Evolutionary conservation across 257 asterid genomes (phyloP).

Genomic region (Solanum chiquidenum): DNA sequence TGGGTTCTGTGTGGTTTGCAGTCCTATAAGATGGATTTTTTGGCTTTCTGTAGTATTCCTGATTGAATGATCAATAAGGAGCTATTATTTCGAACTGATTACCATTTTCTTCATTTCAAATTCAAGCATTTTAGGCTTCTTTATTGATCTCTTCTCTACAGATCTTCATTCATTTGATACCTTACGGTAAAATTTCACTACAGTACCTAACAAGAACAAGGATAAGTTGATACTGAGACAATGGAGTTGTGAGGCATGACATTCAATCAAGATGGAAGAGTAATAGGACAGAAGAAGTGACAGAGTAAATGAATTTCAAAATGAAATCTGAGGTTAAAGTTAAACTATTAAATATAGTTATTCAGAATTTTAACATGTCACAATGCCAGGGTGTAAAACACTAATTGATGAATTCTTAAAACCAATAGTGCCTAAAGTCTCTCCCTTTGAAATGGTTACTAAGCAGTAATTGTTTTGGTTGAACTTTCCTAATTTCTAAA

Average conservation of each 20-base stretch:
- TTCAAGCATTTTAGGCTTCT: neutral
- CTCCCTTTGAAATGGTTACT: neutral
- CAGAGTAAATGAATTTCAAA: neutral
- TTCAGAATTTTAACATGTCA: neutral
- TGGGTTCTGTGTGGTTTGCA: neutral
- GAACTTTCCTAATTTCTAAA: neutral
- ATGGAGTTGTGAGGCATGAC: neutral
- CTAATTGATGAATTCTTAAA: neutral
- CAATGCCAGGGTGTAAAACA: neutral
- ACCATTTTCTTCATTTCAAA: neutral
- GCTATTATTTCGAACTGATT: neutral
- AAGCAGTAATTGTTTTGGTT: neutral
- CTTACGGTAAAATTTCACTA: neutral
- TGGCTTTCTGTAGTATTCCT: neutral
- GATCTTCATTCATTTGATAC: neutral
- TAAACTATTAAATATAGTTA: neutral
- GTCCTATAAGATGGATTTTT: neutral
- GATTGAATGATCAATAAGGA: neutral
- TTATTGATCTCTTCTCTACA: neutral
- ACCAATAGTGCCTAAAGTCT: neutral
- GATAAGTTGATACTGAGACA: neutral
- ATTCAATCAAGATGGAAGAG: neutral
- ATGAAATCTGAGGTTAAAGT: neutral
- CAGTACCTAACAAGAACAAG: neutral
- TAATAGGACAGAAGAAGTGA: neutral